These are phyloP conservation scores for Fusarium pseudocircinatum DNA, from an alignment of 2,329 filamentous ascomycete genomes.

Conservation along the genomic window DNA sequence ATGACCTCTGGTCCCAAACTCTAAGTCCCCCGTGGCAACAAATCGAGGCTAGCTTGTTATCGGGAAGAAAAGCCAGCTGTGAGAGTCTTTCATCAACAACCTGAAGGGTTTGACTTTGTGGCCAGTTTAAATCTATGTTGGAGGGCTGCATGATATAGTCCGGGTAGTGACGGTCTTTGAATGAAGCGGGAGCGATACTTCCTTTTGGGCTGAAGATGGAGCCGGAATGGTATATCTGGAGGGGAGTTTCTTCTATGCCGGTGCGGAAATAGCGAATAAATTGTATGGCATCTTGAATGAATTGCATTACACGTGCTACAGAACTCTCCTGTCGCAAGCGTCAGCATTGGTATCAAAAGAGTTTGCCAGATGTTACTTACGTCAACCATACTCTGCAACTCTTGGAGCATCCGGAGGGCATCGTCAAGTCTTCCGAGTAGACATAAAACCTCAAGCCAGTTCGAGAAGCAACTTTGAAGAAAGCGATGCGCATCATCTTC, in stretches of 20 bases:
- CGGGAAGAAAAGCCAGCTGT: background rate
- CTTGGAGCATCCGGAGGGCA: background rate
- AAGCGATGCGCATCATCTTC: background rate
- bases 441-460: background rate
- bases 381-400: background rate
- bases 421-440: fast-evolving
- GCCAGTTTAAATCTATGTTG: background rate
- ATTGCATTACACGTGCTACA: background rate
- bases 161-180: background rate
- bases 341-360: background rate
- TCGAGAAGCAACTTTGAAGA: background rate
- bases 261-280: background rate
- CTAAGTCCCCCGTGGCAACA: too few species aligned
- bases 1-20: background rate
- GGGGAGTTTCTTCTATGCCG: background rate
- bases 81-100: fast-evolving
- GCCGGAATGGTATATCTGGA: background rate
- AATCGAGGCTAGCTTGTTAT: background rate
- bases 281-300: background rate
- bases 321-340: background rate
- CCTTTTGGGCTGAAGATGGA: background rate
- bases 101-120: background rate
- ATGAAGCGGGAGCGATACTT: background rate
- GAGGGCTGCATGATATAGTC: background rate
- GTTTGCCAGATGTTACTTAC: fast-evolving